Conservation (phyloP, 345 rosid genomes). For the Hypericum perforatum region DNA sequence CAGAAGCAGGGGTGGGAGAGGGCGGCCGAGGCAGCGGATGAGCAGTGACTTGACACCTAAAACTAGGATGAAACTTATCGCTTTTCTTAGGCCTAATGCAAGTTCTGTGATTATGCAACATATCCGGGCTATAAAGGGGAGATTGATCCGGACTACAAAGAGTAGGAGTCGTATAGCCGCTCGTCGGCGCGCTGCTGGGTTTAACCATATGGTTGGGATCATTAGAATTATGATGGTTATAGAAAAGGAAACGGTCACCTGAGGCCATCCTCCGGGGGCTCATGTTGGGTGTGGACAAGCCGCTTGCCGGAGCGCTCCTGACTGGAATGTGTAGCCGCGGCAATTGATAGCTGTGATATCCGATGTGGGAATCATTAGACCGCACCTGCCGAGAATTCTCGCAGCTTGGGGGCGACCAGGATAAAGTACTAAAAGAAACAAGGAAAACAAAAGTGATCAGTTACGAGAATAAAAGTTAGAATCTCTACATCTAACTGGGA, state of each 20-base stretch:
- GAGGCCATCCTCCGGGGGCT: conserved; percentile 31
- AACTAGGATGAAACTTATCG: conserved; percentile 24
- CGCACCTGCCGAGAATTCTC: too few relatives aligned
- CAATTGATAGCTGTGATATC: not conserved
- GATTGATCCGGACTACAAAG: conserved; percentile 24
- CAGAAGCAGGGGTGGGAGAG: too few relatives aligned
- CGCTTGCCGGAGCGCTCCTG: conserved; percentile 51
- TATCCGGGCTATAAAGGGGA: conserved; percentile 27
- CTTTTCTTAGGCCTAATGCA: conserved; percentile 5
- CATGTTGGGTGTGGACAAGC: conserved; percentile 36
- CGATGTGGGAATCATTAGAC: not conserved
- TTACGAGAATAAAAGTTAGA: too few relatives aligned
- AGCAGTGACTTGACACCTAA: conserved; percentile 20
- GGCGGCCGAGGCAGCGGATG: conserved; percentile 42
- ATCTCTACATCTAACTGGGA: too few relatives aligned
- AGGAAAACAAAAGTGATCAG: not conserved
- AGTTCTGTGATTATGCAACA: conserved; percentile 13
- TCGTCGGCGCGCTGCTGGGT: too few relatives aligned
- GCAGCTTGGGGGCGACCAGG: not conserved
- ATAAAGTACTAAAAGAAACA: not conserved
- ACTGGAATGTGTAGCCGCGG: too few relatives aligned
- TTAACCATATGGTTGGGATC: too few relatives aligned
- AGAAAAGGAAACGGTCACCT: conserved; percentile 7
- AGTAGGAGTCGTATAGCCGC: conserved; percentile 8
- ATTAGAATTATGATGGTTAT: conserved; percentile 7